Evolutionary conservation across 1,139 yeast genomes (phyloP), one percentile per base, ranked within the genome.

Genomic region (Nakaseomyces kungkrabaensis): DNA sequence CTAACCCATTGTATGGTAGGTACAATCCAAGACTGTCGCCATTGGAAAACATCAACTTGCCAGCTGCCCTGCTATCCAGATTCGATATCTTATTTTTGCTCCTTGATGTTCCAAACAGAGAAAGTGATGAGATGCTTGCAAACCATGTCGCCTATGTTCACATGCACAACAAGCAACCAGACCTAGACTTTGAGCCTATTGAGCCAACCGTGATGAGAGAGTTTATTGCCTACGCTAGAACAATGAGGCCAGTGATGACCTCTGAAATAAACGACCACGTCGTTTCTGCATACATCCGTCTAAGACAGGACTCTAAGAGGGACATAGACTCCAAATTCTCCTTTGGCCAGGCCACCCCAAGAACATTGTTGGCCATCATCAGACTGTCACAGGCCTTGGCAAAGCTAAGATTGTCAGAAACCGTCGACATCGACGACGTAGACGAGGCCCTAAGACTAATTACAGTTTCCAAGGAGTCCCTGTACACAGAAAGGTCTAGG

Each of bases 351-450:
- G 85, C 95, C 27, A 89, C 98, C 0, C 97, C 97, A 51, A 83
- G 99, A 74, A 89, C 97, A 1, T 75, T 94, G 55, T 74, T 94
- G 55, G 98, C 95, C 58, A 83, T 94, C 49, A 72, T 94, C 60
- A 83, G 99, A 71, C 75, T 94, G 76, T 79, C 98, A 1, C 97
- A 92, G 69, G 98, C 97, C 0, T 75, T 86, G 55, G 97, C 98
- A 0, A 79, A 97, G 61, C 74, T 94, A 54, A 77, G 97, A 61
- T 87, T 92, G 66, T 82, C 83, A 52, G 75, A 83, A 54, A 70
- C 66, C 13, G 98, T 94, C 7, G 75, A 75, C 29, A 70, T 75
- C 48, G 86, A 78, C 53, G 98, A 94, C 68, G 97, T 94, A 37
- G 97, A 94, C 63, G 99, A 94, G 70, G 96, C 98, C 0, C 73